phyloP scores from a whole-genome alignment of 2,329 filamentous ascomycete species.

The Blastomyces percursus region DNA sequence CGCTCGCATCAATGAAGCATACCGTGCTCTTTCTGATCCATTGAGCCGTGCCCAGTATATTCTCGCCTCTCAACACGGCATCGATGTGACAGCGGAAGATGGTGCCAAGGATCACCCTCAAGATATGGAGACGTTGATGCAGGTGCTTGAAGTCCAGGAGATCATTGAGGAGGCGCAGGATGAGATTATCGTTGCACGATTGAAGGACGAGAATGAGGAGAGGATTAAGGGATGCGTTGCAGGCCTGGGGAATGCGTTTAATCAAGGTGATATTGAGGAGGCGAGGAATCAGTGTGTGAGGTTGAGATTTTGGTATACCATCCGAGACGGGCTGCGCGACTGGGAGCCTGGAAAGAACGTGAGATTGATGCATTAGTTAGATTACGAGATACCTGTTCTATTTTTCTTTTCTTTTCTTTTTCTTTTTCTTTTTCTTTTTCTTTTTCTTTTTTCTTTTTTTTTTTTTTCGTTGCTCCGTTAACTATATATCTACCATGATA shows the following conservation, averaged over 20 bases:
- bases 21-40: constrained; percentile 70
- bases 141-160: constrained; percentile 74
- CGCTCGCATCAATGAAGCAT: constrained; percentile 80
- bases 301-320: constrained; percentile 83
- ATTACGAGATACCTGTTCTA: background rate
- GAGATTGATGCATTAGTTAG: constrained; percentile 41
- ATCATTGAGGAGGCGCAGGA: constrained; percentile 57
- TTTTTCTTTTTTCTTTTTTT: background rate
- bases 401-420: background rate
- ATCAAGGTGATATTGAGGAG: constrained; percentile 49
- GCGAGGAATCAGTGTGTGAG: constrained; percentile 64
- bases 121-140: constrained; percentile 64
- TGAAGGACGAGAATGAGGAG: constrained; percentile 56
- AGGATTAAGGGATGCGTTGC: constrained; percentile 55
- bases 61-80: constrained; percentile 52
- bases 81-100: constrained; percentile 65
- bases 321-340: constrained; percentile 64
- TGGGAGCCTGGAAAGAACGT: constrained; percentile 66
- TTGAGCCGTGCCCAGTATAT: constrained; percentile 81
- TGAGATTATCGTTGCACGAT: constrained; percentile 51
- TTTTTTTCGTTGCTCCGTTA: background rate
- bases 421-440: too few relatives aligned
- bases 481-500: background rate
- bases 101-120: constrained; percentile 59
- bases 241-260: constrained; percentile 54